Evolutionary conservation across 164 flowering plant species (phyloP), one percentile per base, ranked within the genome.

Genomic region (Nymphaea thermarum): DNA sequence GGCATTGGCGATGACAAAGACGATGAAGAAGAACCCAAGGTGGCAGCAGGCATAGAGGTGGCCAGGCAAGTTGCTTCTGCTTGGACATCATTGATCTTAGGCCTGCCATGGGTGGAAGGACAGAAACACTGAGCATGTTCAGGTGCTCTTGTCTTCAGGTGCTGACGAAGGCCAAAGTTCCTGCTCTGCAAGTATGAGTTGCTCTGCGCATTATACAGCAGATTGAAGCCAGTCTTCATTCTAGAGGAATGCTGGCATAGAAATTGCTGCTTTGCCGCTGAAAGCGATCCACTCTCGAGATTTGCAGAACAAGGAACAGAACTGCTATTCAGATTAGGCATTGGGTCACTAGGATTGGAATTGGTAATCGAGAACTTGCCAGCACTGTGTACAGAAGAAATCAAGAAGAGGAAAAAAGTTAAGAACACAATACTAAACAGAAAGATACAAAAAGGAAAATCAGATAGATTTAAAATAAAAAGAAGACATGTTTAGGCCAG

Each of bases 1-100:
- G 80, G 81, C 47, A 69, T 53, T n/a, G 81, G 82, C 6, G 91
- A 88, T 36, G 86, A 25, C 36, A 25, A 81, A 14, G 87, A 73
- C 44, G 87, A 77, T 12, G 87, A 80, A 43, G 80, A 77, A 73
- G 82, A 82, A 45, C 76, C 87, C 14, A 87, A 80, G 12, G 87
- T 66, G 53, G 80, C 77, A 72, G 81, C 74, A 1, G 94, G 89
- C 61, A 86, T 87, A 4, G 96, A 88, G 66, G 87, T 87, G 6
- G 98, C 90, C 44, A 90, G 86, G 65, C 82, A 90, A 65, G 95
- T 88, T 73, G 84, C 77, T 47, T 89, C 91, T n/a, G 84, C 76
- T 43, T 86, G 82, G 66, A 80, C 78, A 5, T 83, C 71, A 55
- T 72, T 83, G 62, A 67, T 82, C 72, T 83, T 84, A 3, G 94